A percentile compares a stretch with the other conserved stretches of the same genome.
Evolutionary conservation across 2,329 filamentous ascomycete genomes (phyloP).

Genomic region (Fusarium dlaminii): DNA sequence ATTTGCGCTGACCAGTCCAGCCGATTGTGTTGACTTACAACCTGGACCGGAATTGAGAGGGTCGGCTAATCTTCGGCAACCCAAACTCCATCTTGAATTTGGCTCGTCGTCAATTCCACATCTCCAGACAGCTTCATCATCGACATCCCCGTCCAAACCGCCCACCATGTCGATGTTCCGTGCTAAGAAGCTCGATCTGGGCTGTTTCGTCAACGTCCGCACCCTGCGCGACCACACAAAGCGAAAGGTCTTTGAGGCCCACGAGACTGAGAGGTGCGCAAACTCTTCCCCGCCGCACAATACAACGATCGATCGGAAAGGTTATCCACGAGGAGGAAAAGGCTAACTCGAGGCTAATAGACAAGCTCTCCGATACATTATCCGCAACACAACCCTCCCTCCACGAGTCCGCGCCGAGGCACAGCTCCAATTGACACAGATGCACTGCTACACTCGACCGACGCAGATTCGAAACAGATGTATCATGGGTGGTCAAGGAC

Average conservation of each 20-base stretch:
- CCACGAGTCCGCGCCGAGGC: conserved; percentile 86
- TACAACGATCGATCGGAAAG: accelerated
- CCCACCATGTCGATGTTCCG: conserved; percentile 83
- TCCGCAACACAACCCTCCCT: conserved; percentile 89
- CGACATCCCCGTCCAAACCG: conserved; percentile 17
- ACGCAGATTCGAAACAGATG: conserved; percentile 96
- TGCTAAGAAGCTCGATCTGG: conserved; percentile 88
- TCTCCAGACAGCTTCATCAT: conserved; percentile 26
- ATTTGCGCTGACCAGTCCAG: background rate
- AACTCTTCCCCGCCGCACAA: conserved; percentile 15
- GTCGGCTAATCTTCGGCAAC: conserved; percentile 23
- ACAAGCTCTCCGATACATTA: conserved; percentile 92
- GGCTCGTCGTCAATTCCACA: conserved; percentile 17
- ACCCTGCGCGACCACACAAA: conserved; percentile 96
- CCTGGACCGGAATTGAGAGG: background rate
- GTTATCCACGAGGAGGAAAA: background rate
- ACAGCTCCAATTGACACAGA: conserved; percentile 90
- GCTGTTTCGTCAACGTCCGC: conserved; percentile 86
- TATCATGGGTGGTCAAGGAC: conserved; percentile 87
- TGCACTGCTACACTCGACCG: conserved; percentile 94
- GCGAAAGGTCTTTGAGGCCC: conserved; percentile 87
- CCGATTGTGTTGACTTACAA: background rate
- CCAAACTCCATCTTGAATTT: conserved; percentile 6
- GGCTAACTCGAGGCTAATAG: conserved; percentile 55
- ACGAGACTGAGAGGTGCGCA: conserved; percentile 85